Evolutionary conservation across 2,329 filamentous ascomycete genomes (phyloP).

Genomic region (Diaporthe ilicicola): DNA sequence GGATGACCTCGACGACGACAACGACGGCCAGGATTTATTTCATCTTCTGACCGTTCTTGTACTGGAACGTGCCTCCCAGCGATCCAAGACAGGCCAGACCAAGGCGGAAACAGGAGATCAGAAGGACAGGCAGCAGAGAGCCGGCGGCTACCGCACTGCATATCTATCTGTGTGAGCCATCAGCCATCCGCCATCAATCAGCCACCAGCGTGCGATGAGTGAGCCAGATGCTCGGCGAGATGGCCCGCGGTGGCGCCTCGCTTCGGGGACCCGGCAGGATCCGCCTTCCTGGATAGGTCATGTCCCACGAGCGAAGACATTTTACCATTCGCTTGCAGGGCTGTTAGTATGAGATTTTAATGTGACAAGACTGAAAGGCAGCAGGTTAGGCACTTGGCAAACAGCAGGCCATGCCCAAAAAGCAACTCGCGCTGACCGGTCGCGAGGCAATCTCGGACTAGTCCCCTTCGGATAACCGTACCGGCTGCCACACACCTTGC

Average conservation of each 20-base stretch:
- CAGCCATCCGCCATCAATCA: not conserved
- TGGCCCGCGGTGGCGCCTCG: not conserved
- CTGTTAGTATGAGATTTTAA: not conserved
- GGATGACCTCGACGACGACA: not conserved
- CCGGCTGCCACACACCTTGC: not conserved
- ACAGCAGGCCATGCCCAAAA: not conserved
- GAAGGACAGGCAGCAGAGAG: not conserved
- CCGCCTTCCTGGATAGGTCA: slow-evolving; percentile 2
- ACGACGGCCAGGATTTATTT: not conserved
- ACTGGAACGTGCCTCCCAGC: not conserved
- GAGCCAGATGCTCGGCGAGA: too few relatives aligned
- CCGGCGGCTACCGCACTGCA: not conserved
- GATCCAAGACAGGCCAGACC: not conserved
- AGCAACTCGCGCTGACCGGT: not conserved
- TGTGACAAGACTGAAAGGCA: not conserved
- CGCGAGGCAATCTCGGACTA: not conserved
- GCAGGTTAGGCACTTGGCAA: not conserved
- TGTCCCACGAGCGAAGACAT: not conserved
- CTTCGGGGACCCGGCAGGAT: not conserved
- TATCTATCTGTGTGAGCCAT: not conserved
- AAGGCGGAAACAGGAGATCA: not conserved
- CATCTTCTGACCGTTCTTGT: not conserved
- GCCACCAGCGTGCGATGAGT: too few relatives aligned
- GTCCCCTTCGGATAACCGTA: not conserved
- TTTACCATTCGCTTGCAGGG: not conserved